phyloP scores from a whole-genome alignment of 352 stramenopile genomes.

The Lagenidium sp. region DNA sequence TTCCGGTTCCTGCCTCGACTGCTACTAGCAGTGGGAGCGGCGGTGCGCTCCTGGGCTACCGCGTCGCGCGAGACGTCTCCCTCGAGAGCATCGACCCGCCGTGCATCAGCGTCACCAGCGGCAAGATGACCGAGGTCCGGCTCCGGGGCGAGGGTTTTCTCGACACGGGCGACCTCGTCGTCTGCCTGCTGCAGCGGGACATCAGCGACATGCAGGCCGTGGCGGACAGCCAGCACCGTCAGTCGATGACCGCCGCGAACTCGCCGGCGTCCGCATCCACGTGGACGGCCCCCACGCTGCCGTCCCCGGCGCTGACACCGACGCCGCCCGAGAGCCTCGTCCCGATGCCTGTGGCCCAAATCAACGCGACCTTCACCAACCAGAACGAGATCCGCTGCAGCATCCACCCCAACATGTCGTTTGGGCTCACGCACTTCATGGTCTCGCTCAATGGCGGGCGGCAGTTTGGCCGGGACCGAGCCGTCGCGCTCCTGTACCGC shows the following conservation, averaged over 20 bases:
- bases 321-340: not conserved
- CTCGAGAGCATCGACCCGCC: slow-evolving; percentile 37
- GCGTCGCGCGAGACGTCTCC: slow-evolving; percentile 34
- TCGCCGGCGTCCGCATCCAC: no score
- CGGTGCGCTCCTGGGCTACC: no score
- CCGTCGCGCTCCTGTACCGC: slow-evolving; percentile 35
- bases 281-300: no score
- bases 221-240: no score
- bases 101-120: slow-evolving; percentile 48
- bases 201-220: slow-evolving; percentile 16
- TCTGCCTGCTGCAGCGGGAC: slow-evolving; percentile 32
- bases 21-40: no score
- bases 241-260: no score
- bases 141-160: slow-evolving; percentile 48
- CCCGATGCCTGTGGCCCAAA: slow-evolving; percentile 19
- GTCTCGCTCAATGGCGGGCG: slow-evolving; percentile 56
- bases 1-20: no score
- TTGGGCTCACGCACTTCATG: slow-evolving; percentile 43
- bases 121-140: slow-evolving; percentile 39
- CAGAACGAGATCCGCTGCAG: slow-evolving; percentile 43
- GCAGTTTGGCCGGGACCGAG: slow-evolving; percentile 34
- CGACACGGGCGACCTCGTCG: slow-evolving; percentile 52
- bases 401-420: slow-evolving; percentile 53
- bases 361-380: slow-evolving; percentile 42
- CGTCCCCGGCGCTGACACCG: no score